A percentile compares a stretch with the other conserved stretches of the same genome.
Conservation (phyloP, 805 yeast genomes). For the Yamadazyma phyllophila region DNA sequence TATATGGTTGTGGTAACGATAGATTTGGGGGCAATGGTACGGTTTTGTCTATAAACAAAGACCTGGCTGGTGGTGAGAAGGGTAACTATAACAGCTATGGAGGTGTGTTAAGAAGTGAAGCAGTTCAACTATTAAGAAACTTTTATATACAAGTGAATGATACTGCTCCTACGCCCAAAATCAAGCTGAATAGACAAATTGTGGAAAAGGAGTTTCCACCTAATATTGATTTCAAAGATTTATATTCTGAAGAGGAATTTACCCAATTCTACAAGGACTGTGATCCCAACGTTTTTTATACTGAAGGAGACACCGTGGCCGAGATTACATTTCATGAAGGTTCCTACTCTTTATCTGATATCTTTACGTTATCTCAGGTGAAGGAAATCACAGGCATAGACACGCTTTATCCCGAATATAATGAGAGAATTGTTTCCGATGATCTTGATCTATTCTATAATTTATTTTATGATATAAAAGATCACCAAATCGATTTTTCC, state of each 20-base stretch:
- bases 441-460: constrained; percentile 22
- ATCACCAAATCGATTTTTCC: constrained; percentile 20
- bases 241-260: constrained; percentile 53
- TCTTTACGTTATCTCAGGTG: constrained; percentile 13
- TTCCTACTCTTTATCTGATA: constrained; percentile 22
- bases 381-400: constrained; percentile 13
- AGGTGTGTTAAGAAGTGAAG: constrained; percentile 77
- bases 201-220: constrained; percentile 58
- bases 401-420: neutral
- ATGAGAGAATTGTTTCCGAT: constrained; percentile 14
- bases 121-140: constrained; percentile 73
- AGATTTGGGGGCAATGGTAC: constrained; percentile 97
- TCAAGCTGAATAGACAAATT: constrained; percentile 65
- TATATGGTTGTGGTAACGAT: constrained; percentile 92
- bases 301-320: neutral
- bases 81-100: constrained; percentile 60
- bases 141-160: constrained; percentile 86
- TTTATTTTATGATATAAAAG: constrained; percentile 26
- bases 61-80: constrained; percentile 13
- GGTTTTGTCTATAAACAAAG: constrained; percentile 51
- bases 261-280: constrained; percentile 40
- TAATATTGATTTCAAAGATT: constrained; percentile 51
- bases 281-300: constrained; percentile 20
- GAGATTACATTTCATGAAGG: constrained; percentile 28
- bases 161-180: constrained; percentile 77